Evolutionary conservation across 768 basidiomycete genomes (phyloP).

Genomic region (Epithele typhae): DNA sequence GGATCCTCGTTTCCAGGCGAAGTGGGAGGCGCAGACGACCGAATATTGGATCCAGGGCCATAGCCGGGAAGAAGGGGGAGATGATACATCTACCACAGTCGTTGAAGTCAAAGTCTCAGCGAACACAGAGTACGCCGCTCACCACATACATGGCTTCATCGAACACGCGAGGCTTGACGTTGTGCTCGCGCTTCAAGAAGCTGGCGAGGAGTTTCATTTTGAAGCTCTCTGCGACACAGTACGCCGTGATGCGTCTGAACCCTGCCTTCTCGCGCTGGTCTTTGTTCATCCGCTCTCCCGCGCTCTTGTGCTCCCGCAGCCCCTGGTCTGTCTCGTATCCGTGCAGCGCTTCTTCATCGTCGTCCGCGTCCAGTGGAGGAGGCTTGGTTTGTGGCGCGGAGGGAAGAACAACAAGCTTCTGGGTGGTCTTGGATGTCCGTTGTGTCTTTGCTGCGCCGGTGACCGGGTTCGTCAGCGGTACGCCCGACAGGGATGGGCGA

Average conservation of each 20-base stretch:
- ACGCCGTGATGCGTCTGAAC: constrained; percentile 81
- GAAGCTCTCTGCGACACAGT: constrained; percentile 82
- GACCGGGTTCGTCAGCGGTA: constrained; percentile 23
- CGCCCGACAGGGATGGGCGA: constrained; percentile 29
- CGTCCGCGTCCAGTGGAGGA: constrained; percentile 38
- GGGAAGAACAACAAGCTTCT: constrained; percentile 86
- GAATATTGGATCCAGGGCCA: constrained; percentile 74
- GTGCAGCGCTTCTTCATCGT: constrained; percentile 47
- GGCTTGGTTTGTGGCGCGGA: constrained; percentile 87
- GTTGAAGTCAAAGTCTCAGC: neutral
- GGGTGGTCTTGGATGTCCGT: constrained; percentile 86
- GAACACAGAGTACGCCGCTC: constrained; percentile 29
- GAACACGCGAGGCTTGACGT: constrained; percentile 79
- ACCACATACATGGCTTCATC: constrained; percentile 95
- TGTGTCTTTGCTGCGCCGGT: constrained; percentile 45
- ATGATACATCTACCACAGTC: constrained; percentile 69
- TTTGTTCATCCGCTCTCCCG: constrained; percentile 87
- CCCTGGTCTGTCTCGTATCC: constrained; percentile 67
- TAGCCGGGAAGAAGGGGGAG: constrained; percentile 91
- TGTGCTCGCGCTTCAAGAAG: constrained; percentile 91
- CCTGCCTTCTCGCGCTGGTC: constrained; percentile 78
- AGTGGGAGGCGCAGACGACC: constrained; percentile 70
- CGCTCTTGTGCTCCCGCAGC: constrained; percentile 74
- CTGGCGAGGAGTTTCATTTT: constrained; percentile 79
- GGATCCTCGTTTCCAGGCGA: constrained; percentile 52